These are phyloP conservation scores for Ampelomyces quisqualis DNA, from an alignment of 2,329 filamentous ascomycete species.

Conservation along the genomic window DNA sequence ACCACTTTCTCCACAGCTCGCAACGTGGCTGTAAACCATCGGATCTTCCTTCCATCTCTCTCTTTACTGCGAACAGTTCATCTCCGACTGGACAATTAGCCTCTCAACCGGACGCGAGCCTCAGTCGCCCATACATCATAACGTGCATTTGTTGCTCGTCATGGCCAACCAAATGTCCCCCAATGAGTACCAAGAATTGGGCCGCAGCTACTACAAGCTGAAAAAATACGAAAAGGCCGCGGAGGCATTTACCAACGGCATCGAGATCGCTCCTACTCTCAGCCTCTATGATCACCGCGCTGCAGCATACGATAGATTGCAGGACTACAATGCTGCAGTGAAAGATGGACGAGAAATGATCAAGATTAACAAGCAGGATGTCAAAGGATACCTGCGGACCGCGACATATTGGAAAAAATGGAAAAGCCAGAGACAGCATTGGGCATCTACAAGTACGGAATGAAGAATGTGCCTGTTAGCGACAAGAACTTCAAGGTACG, in stretches of 20 bases:
- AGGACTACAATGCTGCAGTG: slow-evolving; percentile 53
- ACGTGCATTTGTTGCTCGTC: background rate
- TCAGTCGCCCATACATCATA: no score
- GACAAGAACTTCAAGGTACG: slow-evolving; percentile 36
- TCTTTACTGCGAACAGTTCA: no score
- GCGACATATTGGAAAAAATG: slow-evolving; percentile 52
- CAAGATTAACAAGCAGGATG: slow-evolving; percentile 51
- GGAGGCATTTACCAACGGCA: slow-evolving; percentile 37
- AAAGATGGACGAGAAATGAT: slow-evolving; percentile 61
- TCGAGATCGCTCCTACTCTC: slow-evolving; percentile 29
- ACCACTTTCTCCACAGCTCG: no score
- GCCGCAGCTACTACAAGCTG: slow-evolving; percentile 38
- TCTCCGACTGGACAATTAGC: background rate
- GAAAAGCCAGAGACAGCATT: slow-evolving; percentile 56
- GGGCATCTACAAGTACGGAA: slow-evolving; percentile 59
- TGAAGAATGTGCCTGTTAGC: slow-evolving; percentile 52
- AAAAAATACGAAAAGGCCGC: slow-evolving; percentile 41
- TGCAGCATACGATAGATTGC: slow-evolving; percentile 57
- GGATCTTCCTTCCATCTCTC: no score
- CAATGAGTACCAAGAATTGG: slow-evolving; percentile 41
- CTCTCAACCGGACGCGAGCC: no score
- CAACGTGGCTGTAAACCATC: no score
- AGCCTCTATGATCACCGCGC: slow-evolving; percentile 57
- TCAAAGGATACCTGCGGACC: slow-evolving; percentile 60
- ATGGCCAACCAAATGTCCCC: slow-evolving; percentile 26